Evolutionary conservation across 805 yeast genomes (phyloP).

Genomic region (Sugiyamaella smithiae): DNA sequence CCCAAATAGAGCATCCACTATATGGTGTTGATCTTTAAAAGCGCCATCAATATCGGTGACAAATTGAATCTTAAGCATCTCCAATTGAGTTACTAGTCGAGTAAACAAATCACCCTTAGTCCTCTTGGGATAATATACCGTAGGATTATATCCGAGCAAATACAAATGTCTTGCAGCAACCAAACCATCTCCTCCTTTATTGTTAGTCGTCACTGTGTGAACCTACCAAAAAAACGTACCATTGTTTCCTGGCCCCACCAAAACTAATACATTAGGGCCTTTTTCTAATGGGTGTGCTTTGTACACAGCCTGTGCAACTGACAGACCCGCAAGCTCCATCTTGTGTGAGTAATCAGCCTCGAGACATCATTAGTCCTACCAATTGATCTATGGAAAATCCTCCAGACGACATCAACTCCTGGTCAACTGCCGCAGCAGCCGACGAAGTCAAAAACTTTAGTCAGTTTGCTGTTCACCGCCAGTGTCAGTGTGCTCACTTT

Average conservation of each 20-base stretch:
- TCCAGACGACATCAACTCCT: slow-evolving; percentile 80
- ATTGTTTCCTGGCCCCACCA: slow-evolving; percentile 95
- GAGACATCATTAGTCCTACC: slow-evolving; percentile 37
- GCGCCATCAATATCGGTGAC: slow-evolving; percentile 40
- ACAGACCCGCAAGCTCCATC: slow-evolving; percentile 95
- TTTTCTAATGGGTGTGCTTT: slow-evolving; percentile 57
- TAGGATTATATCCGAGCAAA: slow-evolving; percentile 74
- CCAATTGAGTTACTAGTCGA: slow-evolving; percentile 64
- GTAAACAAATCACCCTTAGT: slow-evolving; percentile 55
- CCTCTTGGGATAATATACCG: slow-evolving; percentile 74
- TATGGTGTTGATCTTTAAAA: slow-evolving; percentile 41
- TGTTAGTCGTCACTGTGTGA: neutral
- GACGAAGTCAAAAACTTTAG: slow-evolving; percentile 7
- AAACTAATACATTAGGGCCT: slow-evolving; percentile 52
- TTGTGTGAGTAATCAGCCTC: slow-evolving; percentile 29
- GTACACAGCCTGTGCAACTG: slow-evolving; percentile 86
- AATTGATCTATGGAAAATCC: slow-evolving; percentile 82
- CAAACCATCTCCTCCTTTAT: slow-evolving; percentile 89
- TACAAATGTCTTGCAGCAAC: slow-evolving; percentile 92
- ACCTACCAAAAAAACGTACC: slow-evolving; percentile 33
- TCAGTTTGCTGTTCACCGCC: neutral
- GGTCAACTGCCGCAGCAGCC: slow-evolving; percentile 75
- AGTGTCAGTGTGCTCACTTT: neutral
- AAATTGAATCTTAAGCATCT: slow-evolving; percentile 59
- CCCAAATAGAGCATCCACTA: slow-evolving; percentile 87